Base-by-base conservation (phyloP, 2,329 filamentous ascomycete species). In the Ophiostoma perfectum region DNA sequence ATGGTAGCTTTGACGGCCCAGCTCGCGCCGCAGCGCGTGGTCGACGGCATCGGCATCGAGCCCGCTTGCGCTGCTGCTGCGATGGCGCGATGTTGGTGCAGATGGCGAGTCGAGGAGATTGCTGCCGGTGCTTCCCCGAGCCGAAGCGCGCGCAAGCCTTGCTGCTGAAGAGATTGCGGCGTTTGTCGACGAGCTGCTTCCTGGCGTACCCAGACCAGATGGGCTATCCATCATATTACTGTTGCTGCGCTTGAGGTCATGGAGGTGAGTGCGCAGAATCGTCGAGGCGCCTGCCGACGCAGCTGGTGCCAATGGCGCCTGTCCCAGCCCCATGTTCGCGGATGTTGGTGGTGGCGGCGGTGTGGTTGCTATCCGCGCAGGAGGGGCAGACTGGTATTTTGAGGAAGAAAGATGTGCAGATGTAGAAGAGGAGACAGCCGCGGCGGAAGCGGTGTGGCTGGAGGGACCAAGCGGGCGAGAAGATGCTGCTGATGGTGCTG, bases 21-120 rank as follows among this genome's bases (percentile, higher is more conserved):
- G 74, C 72, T 86, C 84, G 70, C 83, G 79, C 14, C 83, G 77
- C 65, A 86, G 74, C 39, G 83, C 83, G 70, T 78, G 79, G 68
- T 85, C 81, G 58, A 86, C 78, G 4, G 79, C 80, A 64, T 84
- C 82, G 36, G 81, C 74, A 71, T 86, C 83, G 52, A 86, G 75
- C 2, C 75, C 77, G 38, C 75, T 71, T 27, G 77, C 78, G 14
- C 76, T 71, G 49, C 58, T 55, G 75, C 74, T 67, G 74, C 70
- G 76, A 78, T 41, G 76, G 67, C 66, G 72, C 73, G 66, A 77
- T 75, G 27, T 77, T 74, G 67, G 75, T 76, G 39, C 75, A 71
- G 67, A 27, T 12, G 63, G 42, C 42, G 63, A 64, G 63, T 69
- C 66, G 64, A 67, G 64, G n/a, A 66, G 66, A 64, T 64, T 64